These are phyloP conservation scores for Phytophthora sp. DNA, from an alignment of 352 stramenopile species.

Conservation along the genomic window DNA sequence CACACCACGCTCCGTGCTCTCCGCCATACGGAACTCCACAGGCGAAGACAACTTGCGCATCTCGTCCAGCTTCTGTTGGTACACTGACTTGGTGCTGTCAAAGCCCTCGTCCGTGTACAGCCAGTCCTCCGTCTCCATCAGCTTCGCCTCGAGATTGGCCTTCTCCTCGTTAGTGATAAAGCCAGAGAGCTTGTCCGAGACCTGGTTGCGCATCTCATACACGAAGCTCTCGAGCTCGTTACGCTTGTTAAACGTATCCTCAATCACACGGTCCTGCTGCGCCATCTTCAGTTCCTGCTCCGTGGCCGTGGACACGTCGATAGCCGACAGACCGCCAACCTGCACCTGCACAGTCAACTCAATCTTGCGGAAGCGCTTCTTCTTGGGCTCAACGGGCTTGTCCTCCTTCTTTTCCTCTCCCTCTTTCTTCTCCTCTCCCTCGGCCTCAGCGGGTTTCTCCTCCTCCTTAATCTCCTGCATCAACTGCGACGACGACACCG, in stretches of 20 bases:
- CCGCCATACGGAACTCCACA: constrained; percentile 93
- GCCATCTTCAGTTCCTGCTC: constrained; percentile 96
- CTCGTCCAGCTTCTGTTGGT: constrained; percentile 95
- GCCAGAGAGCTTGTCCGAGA: constrained; percentile 80
- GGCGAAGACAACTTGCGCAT: constrained; percentile 93
- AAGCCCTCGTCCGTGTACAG: constrained; percentile 99
- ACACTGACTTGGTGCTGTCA: constrained; percentile 97
- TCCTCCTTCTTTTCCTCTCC: constrained; percentile 75
- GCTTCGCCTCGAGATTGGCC: constrained; percentile 82
- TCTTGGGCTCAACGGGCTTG: constrained; percentile 84
- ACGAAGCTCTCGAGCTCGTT: constrained; percentile 99
- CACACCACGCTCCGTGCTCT: constrained; percentile 89
- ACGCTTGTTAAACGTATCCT: constrained; percentile 98
- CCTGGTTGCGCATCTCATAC: constrained; percentile 98
- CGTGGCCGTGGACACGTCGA: constrained; percentile 68
- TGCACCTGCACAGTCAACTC: constrained; percentile 77
- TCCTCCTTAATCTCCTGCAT: constrained; percentile 97
- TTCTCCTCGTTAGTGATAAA: constrained; percentile 94
- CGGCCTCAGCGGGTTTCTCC: constrained; percentile 60
- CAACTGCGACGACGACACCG: constrained; percentile 95
- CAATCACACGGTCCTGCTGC: constrained; percentile 95
- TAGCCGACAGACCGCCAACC: constrained; percentile 60
- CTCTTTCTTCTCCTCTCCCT: constrained; percentile 67
- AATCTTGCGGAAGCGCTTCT: constrained; percentile 96
- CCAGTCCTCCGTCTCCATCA: constrained; percentile 97